Base-by-base conservation (phyloP, 2,329 filamentous ascomycete species). In the Colletotrichum acutatum region DNA sequence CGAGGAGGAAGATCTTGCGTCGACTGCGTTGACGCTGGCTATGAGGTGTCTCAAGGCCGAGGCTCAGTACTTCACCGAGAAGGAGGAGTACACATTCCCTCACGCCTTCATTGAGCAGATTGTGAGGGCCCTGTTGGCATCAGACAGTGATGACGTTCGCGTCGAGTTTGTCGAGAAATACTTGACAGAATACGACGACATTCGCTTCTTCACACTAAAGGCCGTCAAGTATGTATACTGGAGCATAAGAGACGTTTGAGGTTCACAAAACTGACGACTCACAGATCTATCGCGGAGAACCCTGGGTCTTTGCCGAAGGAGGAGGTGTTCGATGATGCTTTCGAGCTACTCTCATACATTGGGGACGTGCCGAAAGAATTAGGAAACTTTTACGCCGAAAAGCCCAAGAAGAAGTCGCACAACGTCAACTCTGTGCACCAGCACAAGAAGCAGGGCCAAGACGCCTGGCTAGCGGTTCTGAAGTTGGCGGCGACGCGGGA, bases 41-140 rank as follows among this genome's bases (percentile, higher is more conserved):
- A 97, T 98, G 95, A 91, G 93, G 68, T 83, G 97, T 60, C 84
- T 97, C 76, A 97, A 97, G 84, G 92, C 93, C 63, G 94, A 97
- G 79, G 92, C 89, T 22, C 89, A 90, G 74, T 84, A 90, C 78
- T 80, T 91, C 46, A 87, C 87, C 68, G 88, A 88, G 68, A 89
- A 88, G 28, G 88, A 90, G 7, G 90, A 92, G 58, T 90, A 91
- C 78, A 89, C 86, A 16, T 97, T 97, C 83, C 92, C 93, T 3
- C 89, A 89, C 26, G 84, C 85, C 0, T 90, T 93, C 54, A 89
- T 98, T 66, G 86, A 86, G 53, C 86, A 89, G 12, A 87, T 97
- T 34, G 83, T 98, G 12, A 83, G 86, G 49, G 85, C 85, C 0
- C 78, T 98, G 3, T 79, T 97, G 22, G 83, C 86, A 34, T 86